These are phyloP conservation scores for Thymus quinquecostatus DNA, from an alignment of 257 asterid species.

Conservation along the genomic window DNA sequence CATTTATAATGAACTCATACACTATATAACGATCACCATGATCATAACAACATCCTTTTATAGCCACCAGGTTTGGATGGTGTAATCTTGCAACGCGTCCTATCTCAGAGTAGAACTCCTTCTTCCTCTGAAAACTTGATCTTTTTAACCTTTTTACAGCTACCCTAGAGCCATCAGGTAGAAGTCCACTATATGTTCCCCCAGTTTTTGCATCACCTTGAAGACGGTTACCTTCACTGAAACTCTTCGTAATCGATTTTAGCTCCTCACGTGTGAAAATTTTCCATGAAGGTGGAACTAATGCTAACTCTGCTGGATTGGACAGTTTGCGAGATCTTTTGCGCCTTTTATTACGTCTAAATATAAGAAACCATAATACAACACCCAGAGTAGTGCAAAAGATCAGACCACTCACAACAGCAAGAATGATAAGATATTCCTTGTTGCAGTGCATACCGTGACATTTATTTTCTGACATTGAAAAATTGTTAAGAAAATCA, in stretches of 20 bases:
- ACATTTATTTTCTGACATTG: slow-evolving; percentile 66
- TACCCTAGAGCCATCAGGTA: slow-evolving; percentile 88
- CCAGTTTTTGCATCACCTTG: slow-evolving; percentile 96
- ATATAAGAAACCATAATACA: slow-evolving; percentile 89
- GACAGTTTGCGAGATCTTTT: slow-evolving; percentile 76
- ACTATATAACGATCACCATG: slow-evolving; percentile 93
- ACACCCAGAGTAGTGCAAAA: slow-evolving; percentile 75
- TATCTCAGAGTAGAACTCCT: slow-evolving; percentile 93
- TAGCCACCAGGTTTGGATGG: slow-evolving; percentile 89
- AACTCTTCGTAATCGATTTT: slow-evolving; percentile 87
- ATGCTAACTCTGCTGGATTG: slow-evolving; percentile 76
- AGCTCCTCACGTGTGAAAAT: slow-evolving; percentile 83
- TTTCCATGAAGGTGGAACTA: slow-evolving; percentile 95
- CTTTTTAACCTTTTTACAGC: slow-evolving; percentile 95
- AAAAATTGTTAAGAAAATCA: slow-evolving; percentile 17
- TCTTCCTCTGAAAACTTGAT: slow-evolving; percentile 90
- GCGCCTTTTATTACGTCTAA: slow-evolving; percentile 69
- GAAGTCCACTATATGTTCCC: slow-evolving; percentile 90
- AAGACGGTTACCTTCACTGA: slow-evolving; percentile 96
- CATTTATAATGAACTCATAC: slow-evolving; percentile 82
- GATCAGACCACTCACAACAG: slow-evolving; percentile 88
- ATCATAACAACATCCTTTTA: slow-evolving; percentile 94
- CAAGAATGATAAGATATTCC: slow-evolving; percentile 84
- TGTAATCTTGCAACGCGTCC: slow-evolving; percentile 92
- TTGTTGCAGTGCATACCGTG: slow-evolving; percentile 84